phyloP scores from a whole-genome alignment of 257 asterid species.

The Solanum medicagineum region DNA sequence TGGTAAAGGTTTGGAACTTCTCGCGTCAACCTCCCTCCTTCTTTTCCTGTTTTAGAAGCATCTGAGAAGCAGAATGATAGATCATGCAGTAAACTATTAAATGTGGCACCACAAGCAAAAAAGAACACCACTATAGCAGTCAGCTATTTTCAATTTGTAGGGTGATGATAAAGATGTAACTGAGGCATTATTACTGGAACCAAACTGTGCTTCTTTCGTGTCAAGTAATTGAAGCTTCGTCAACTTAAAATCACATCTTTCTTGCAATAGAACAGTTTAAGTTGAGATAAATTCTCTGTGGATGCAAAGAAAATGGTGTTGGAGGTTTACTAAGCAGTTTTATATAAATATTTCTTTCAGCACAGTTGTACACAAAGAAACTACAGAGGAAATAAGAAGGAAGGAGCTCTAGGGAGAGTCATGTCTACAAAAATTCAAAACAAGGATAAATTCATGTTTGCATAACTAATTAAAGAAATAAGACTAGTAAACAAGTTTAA shows the following conservation, averaged over 20 bases:
- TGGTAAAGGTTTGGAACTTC: conserved; percentile 39
- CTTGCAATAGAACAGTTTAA: background rate
- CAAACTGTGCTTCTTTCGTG: background rate
- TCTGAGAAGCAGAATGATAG: background rate
- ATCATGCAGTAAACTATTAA: background rate
- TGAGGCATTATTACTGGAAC: background rate
- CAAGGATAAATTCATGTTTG: background rate
- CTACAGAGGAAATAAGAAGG: background rate
- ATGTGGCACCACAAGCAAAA: background rate
- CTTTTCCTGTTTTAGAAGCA: background rate
- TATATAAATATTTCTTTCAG: background rate
- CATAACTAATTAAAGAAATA: background rate
- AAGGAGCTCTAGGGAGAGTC: background rate
- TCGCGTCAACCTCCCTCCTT: background rate
- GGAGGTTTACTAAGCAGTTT: background rate
- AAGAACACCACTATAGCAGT: background rate
- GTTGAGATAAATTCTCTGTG: background rate
- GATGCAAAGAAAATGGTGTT: background rate
- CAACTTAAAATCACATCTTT: background rate
- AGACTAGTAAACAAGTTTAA: background rate
- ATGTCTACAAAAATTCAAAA: background rate
- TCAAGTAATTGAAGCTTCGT: background rate
- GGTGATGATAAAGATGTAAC: background rate
- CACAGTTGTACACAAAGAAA: background rate
- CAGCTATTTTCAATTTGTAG: background rate